Base-by-base conservation (phyloP, 352 stramenopile species). In the Phytophthora lateralis region DNA sequence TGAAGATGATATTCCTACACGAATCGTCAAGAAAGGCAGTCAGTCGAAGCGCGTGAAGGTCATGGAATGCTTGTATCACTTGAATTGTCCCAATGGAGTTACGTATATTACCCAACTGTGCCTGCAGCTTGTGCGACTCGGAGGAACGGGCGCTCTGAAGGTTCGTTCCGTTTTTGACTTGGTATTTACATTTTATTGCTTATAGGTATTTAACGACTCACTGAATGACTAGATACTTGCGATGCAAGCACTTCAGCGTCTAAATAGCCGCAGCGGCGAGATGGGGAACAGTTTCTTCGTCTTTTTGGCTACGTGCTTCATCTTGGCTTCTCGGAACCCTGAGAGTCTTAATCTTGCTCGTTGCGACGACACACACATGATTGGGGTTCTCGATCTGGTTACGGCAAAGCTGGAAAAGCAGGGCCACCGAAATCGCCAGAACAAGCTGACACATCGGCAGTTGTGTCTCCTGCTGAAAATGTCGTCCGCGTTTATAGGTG, bases 231-330 rank as follows among this genome's bases (percentile, higher is more conserved):
- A 81, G 69, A 48, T 49, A 12, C 50, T 81, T 18, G 65, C 44
- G 2, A 26, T 26, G 27, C 63, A 51, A 67, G 61, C 71, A 18
- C 50, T 85, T 29, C 44, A 66, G 41, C 15, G 20, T 18, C 37
- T 64, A 24, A 60, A 69, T 47, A 30, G 20, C 3, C 60, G 35
- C 26, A 59, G 24, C 26, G 29, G 21, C 34, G 43, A 60, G 18
- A 60, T 51, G 21, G 35, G 47, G 44, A 60, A 57, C 34, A 63
- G 37, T 42, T 85, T 69, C 60, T 80, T 68, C 32, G 53, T 83
- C 2, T 82, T 83, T 66, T 59, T 55, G 30, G 64, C 71, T 26
- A 69, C 73, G n/a, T 82, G 78, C 47, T 83, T 88, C 30, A 64
- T 82, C 17, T 17, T 81, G 24, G 60, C 68, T 9, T 69, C 63